These are phyloP conservation scores for Cryptosporidium canis DNA, from an alignment of 169 alveolate species.

Conservation along the genomic window DNA sequence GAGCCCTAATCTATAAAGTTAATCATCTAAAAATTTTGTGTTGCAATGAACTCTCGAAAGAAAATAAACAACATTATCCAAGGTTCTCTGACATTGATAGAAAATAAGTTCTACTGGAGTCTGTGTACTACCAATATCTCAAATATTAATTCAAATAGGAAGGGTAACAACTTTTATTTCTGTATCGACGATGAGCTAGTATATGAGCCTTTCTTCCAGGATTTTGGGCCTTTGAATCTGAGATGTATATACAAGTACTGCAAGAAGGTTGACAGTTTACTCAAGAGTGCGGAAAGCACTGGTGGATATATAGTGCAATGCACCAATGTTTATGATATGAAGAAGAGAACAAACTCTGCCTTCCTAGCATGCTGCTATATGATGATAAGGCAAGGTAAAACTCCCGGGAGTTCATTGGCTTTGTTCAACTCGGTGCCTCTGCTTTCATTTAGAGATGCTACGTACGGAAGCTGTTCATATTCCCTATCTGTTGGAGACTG, in stretches of 20 bases:
- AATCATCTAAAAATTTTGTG: background rate
- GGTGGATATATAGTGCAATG: slow-evolving; percentile 72
- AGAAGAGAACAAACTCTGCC: slow-evolving; percentile 91
- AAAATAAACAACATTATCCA: slow-evolving; percentile 41
- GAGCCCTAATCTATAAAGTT: background rate
- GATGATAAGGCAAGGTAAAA: slow-evolving; percentile 78
- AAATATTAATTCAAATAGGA: background rate
- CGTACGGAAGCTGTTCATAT: slow-evolving; percentile 79
- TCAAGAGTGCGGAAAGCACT: slow-evolving; percentile 72
- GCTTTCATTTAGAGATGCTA: slow-evolving; percentile 82
- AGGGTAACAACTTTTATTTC: slow-evolving; percentile 75
- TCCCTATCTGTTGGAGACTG: slow-evolving; percentile 84
- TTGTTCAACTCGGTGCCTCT: slow-evolving; percentile 61
- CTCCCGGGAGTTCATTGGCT: slow-evolving; percentile 41
- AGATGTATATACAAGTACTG: slow-evolving; percentile 86
- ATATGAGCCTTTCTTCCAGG: slow-evolving; percentile 92
- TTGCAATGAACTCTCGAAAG: slow-evolving; percentile 21
- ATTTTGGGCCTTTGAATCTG: slow-evolving; percentile 93
- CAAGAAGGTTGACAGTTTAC: slow-evolving; percentile 81
- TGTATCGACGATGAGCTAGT: slow-evolving; percentile 86
- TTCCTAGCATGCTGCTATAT: slow-evolving; percentile 90
- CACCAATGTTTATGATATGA: slow-evolving; percentile 75
- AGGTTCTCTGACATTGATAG: slow-evolving; percentile 49
- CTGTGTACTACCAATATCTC: slow-evolving; percentile 33
- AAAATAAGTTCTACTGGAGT: slow-evolving; percentile 57